Conservation (phyloP, 768 basidiomycete species). For the Boletus pseudo-olivaceus region DNA sequence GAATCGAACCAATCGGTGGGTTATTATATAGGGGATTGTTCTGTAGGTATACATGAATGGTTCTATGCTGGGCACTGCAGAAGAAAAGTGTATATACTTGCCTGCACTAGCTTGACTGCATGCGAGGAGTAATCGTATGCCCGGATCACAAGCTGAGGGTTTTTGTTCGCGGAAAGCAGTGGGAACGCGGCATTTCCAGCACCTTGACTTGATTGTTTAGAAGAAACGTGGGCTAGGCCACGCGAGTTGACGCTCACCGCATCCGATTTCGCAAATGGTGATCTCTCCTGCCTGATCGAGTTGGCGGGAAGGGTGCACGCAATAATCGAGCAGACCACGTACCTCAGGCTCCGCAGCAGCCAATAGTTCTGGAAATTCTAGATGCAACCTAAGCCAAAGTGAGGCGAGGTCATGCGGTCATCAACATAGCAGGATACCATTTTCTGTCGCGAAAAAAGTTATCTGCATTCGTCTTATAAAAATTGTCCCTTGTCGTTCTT, state of each 20-base stretch:
- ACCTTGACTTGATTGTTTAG: conserved; percentile 44
- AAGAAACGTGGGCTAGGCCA: neutral
- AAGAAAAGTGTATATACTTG: conserved; percentile 28
- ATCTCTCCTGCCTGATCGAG: conserved; percentile 67
- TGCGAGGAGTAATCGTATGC: conserved; percentile 91
- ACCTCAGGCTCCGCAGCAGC: conserved; percentile 66
- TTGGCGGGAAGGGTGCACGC: neutral
- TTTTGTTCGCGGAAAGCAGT: conserved; percentile 75
- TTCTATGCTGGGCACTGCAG: neutral
- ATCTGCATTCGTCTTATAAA: conserved; percentile 79
- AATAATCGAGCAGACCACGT: conserved; percentile 12
- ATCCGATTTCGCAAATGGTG: conserved; percentile 85
- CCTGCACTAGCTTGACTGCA: conserved; percentile 89
- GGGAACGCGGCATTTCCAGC: conserved; percentile 97
- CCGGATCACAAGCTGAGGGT: conserved; percentile 66
- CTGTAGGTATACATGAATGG: conserved; percentile 35
- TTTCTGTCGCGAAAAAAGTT: conserved; percentile 96
- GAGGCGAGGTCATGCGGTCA: neutral
- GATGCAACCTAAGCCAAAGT: conserved; percentile 59
- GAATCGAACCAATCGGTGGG: conserved; percentile 67
- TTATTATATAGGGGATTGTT: conserved; percentile 65
- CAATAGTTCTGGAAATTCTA: conserved; percentile 92
- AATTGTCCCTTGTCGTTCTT: conserved; percentile 71
- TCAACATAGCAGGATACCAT: conserved; percentile 47
- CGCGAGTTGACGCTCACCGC: conserved; percentile 47